phyloP scores from a whole-genome alignment of 2,329 filamentous ascomycete species.

The Thelonectria blattea region DNA sequence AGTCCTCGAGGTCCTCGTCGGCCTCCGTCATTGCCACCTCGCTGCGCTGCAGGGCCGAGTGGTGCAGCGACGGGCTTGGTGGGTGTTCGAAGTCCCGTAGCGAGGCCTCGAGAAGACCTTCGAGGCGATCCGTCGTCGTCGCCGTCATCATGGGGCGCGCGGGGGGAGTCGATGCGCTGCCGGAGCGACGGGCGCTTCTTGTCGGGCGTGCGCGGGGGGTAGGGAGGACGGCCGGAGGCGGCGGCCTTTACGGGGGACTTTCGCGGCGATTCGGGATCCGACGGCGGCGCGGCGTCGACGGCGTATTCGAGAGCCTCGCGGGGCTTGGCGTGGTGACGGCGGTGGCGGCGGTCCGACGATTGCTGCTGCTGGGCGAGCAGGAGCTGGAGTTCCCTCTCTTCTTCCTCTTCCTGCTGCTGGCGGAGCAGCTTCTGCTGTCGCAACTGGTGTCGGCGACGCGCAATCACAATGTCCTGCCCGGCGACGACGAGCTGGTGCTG shows the following conservation, averaged over 20 bases:
- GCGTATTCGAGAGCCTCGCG: slow-evolving; percentile 13
- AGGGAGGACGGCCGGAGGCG: not conserved
- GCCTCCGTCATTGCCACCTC: slow-evolving; percentile 44
- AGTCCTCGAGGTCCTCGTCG: slow-evolving; percentile 48
- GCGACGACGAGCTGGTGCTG: slow-evolving; percentile 43
- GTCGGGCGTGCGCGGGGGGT: slow-evolving; percentile 17
- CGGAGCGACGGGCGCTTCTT: slow-evolving; percentile 19
- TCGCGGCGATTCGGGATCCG: slow-evolving; percentile 7
- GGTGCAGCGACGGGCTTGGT: slow-evolving; percentile 46
- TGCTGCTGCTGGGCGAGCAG: slow-evolving; percentile 21
- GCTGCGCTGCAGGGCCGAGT: slow-evolving; percentile 43
- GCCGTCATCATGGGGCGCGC: not conserved
- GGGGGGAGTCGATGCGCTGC: slow-evolving; percentile 12
- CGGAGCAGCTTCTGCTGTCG: slow-evolving; percentile 28
- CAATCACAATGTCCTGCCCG: slow-evolving; percentile 40
- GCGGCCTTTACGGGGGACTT: slow-evolving; percentile 14
- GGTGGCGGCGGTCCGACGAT: slow-evolving; percentile 13
- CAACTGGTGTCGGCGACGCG: slow-evolving; percentile 30
- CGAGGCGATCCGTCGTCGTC: slow-evolving; percentile 44
- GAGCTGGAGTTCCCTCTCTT: slow-evolving; percentile 28
- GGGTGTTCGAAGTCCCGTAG: slow-evolving; percentile 62
- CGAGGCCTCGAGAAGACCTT: slow-evolving; percentile 57
- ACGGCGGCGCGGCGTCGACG: slow-evolving; percentile 7
- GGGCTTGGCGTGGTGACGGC: slow-evolving; percentile 17
- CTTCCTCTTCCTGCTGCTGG: slow-evolving; percentile 27